A percentile compares a stretch with the other conserved stretches of the same genome.
These are phyloP conservation scores for Chlorella ohadii DNA, from an alignment of 139 green algal genomes.

Conservation along the genomic window DNA sequence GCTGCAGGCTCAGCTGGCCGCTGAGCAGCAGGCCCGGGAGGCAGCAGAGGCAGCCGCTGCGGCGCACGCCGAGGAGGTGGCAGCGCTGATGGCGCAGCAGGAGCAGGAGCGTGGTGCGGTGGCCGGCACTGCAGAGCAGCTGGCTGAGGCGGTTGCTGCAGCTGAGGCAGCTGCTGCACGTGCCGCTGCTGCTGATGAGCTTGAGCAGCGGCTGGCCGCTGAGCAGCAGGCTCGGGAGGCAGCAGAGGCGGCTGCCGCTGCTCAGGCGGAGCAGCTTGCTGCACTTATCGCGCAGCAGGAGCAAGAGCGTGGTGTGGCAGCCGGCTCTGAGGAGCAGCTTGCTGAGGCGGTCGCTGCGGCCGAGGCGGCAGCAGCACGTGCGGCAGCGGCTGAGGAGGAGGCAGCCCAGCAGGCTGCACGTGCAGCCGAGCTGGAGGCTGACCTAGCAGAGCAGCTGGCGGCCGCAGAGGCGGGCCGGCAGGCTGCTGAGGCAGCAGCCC, in stretches of 20 bases:
- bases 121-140: background rate
- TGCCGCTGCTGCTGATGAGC: background rate
- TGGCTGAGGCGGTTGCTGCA: too few species aligned
- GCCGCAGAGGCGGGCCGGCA: background rate
- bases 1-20: slow-evolving; percentile 1
- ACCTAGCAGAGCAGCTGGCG: background rate
- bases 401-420: background rate
- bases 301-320: background rate
- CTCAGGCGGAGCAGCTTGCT: background rate
- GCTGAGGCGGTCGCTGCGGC: too few species aligned
- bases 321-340: background rate
- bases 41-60: background rate
- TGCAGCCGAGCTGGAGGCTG: background rate
- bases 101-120: background rate
- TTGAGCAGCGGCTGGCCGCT: background rate
- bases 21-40: background rate
- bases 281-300: background rate
- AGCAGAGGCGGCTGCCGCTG: background rate
- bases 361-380: too few species aligned
- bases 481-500: background rate
- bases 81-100: background rate
- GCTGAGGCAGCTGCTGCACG: too few species aligned
- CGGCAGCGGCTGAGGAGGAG: background rate
- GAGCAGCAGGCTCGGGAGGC: slow-evolving; percentile 3
- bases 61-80: background rate